A percentile compares a stretch with the other conserved stretches of the same genome.
Evolutionary conservation across 2,329 filamentous ascomycete genomes (phyloP).

Genomic region (Arthroderma sp.): DNA sequence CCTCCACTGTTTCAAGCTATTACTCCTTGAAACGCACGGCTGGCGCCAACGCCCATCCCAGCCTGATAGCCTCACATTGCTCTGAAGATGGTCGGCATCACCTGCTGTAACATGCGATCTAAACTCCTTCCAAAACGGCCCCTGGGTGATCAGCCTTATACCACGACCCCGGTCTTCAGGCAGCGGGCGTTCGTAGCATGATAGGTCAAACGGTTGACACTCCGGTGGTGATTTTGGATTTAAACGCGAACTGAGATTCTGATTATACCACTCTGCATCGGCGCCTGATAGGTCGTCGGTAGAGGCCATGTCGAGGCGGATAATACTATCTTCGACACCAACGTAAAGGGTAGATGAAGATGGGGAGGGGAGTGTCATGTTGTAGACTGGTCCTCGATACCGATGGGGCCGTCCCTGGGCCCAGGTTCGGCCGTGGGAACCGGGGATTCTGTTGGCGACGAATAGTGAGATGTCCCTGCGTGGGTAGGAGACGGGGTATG

Average conservation of each 20-base stretch:
- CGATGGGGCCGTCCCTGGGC: slow-evolving; percentile 10
- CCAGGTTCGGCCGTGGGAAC: slow-evolving; percentile 3
- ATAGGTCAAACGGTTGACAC: slow-evolving; percentile 23
- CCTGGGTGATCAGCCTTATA: slow-evolving; percentile 24
- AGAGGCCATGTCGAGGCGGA: slow-evolving; percentile 32
- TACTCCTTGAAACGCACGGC: slow-evolving; percentile 4
- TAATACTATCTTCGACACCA: slow-evolving; percentile 29
- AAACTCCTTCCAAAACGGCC: slow-evolving; percentile 14
- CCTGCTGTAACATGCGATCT: slow-evolving; percentile 5
- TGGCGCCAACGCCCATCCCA: slow-evolving; percentile 28
- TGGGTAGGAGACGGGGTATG: slow-evolving; percentile 1
- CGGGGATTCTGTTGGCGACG: slow-evolving; percentile 21
- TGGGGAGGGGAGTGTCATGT: slow-evolving; percentile 31
- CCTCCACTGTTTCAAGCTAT: neutral
- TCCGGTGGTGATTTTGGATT: slow-evolving; percentile 12
- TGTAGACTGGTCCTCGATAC: slow-evolving; percentile 34
- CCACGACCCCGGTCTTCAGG: slow-evolving; percentile 19
- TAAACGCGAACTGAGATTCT: slow-evolving; percentile 17
- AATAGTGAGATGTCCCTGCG: slow-evolving; percentile 32
- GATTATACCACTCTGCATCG: slow-evolving; percentile 21
- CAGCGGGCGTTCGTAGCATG: slow-evolving; percentile 33
- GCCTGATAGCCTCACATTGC: slow-evolving; percentile 13
- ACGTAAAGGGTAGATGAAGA: slow-evolving; percentile 34
- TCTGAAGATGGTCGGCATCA: slow-evolving; percentile 14
- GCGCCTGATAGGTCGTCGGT: slow-evolving; percentile 29